Evolutionary conservation across 352 stramenopile genomes (phyloP), one percentile per base, ranked within the genome.

Genomic region (Phytophthora citricola): DNA sequence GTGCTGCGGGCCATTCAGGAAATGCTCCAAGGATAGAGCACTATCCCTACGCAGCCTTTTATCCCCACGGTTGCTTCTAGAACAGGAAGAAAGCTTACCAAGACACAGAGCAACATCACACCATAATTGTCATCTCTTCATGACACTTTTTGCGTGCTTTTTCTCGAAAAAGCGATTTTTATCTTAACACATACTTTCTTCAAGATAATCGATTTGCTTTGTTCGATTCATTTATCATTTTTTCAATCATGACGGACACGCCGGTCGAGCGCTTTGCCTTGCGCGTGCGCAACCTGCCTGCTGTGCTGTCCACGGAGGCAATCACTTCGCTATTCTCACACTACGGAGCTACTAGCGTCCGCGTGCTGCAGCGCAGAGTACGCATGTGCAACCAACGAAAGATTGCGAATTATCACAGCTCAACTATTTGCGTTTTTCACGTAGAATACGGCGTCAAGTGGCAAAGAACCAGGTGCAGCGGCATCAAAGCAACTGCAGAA

Each of bases 1-100:
- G 70, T 93, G 36, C 39, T 95, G 20, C 60, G 82, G 51, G 71
- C 83, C 39, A 78, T 95, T 56, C 81, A 90, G 64, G 81, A 91
- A 46, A 67, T 89, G 36, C 34, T 90, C 38, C 58, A 85, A 66
- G 66, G 62, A 43, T 87, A 64, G 51, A 45, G n/a, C 34, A 38
- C 8, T 48, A 29, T 53, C 5, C 48, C 20, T 36, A 43, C 29
- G 10, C 58, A 62, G 49, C 47, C 34, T 47, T 54, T 36, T 41
- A 40, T 43, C 20, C 34, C 12, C 41, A 32, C 29, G 36, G 49
- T 55, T 63, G 49, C 32, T 71, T 71, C 63, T 59, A 58, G 45
- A 48, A 63, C 34, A 45, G 31, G 24, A 71, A 61, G 32, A 56
- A 49, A 26, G 50, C 24, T 17, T 22, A 31, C 41, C n/a, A 54